Conservation (phyloP, 306 rosid genomes). For the Oemleria cerasiformis region DNA sequence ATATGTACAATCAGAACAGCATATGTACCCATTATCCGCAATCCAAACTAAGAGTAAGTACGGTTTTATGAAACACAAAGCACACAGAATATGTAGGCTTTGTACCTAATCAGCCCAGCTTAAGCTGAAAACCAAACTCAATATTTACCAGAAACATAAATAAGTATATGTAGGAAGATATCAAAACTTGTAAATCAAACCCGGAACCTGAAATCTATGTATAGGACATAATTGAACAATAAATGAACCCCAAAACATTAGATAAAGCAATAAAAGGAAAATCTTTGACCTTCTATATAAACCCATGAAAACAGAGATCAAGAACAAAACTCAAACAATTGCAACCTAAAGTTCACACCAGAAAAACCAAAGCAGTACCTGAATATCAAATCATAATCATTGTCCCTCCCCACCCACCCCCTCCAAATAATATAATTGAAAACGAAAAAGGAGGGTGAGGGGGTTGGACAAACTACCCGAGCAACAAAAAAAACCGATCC, state of each 20-base stretch:
- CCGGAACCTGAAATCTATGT: not conserved
- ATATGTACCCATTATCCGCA: not conserved
- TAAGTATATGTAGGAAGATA: not conserved
- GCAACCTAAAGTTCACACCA: conserved; percentile 8
- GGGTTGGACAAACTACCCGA: conserved; percentile 12
- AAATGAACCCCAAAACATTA: not conserved
- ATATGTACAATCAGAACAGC: not conserved
- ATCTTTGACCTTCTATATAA: conserved; percentile 10
- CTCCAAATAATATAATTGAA: not conserved
- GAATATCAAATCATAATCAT: not conserved
- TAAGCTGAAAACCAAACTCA: conserved; percentile 8
- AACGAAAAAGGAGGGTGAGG: not conserved
- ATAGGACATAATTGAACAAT: conserved; percentile 2
- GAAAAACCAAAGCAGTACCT: conserved; percentile 3
- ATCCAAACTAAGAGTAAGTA: not conserved
- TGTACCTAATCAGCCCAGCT: not conserved
- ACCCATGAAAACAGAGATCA: conserved; percentile 24
- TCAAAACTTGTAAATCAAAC: not conserved
- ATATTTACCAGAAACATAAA: not conserved
- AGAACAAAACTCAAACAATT: not conserved
- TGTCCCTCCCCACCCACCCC: conserved; percentile 4
- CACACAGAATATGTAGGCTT: not conserved
- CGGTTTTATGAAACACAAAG: not conserved
- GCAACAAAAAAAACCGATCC: conserved; percentile 39
- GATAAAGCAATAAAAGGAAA: conserved; percentile 15